phyloP scores from a whole-genome alignment of 2,329 filamentous ascomycete species.

The Plenodomus biglobosus region DNA sequence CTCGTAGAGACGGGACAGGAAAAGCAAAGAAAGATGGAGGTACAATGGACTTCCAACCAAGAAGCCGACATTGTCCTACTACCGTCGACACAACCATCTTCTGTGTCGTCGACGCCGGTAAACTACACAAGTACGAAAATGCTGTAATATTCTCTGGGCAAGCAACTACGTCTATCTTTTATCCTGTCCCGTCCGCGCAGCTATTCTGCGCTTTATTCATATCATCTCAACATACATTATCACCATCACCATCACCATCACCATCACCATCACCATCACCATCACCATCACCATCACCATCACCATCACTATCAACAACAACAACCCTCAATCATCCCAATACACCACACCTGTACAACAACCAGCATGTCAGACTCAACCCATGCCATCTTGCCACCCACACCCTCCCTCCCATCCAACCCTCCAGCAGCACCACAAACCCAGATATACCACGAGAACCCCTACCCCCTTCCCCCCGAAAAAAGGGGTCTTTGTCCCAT shows the following conservation, averaged over 20 bases:
- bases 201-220: not conserved
- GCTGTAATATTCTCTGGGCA: not conserved
- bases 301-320: not conserved
- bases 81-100: constrained; percentile 30
- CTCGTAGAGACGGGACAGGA: constrained; percentile 37
- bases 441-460: too few relatives aligned
- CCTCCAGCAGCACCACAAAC: too few relatives aligned
- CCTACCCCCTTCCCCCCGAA: too few relatives aligned
- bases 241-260: too few relatives aligned
- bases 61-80: constrained; percentile 40
- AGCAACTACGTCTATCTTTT: not conserved
- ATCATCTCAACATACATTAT: not conserved
- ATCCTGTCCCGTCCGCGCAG: not conserved
- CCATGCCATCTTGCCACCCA: too few relatives aligned
- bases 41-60: constrained; percentile 39
- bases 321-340: not conserved
- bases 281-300: too few relatives aligned
- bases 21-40: constrained; percentile 39
- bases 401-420: too few relatives aligned
- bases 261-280: not conserved
- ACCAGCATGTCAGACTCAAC: not conserved
- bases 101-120: constrained; percentile 28
- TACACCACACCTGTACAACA: not conserved
- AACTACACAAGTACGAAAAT: constrained; percentile 8
- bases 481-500: too few relatives aligned